These are phyloP conservation scores for Wickerhamiella azyma DNA, from an alignment of 805 yeast species.

Conservation along the genomic window DNA sequence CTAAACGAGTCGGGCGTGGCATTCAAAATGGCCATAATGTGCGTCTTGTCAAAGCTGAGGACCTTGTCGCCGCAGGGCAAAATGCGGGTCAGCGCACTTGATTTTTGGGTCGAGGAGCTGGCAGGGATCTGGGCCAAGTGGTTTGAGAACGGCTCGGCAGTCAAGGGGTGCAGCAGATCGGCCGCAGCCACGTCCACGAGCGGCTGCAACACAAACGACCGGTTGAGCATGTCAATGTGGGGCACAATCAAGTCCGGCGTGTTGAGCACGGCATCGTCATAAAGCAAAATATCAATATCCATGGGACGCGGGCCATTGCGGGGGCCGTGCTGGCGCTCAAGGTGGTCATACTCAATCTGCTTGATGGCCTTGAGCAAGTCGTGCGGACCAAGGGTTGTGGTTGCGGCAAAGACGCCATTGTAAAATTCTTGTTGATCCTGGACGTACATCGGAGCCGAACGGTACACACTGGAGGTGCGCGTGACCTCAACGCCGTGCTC, in stretches of 20 bases:
- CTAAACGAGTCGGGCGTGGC: conserved; percentile 92
- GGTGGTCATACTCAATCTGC: conserved; percentile 58
- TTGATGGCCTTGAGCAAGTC: conserved; percentile 51
- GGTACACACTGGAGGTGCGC: conserved; percentile 64
- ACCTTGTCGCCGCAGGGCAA: conserved; percentile 11
- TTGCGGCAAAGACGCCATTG: conserved; percentile 65
- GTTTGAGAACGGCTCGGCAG: conserved; percentile 63
- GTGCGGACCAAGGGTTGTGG: conserved; percentile 51
- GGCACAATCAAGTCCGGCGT: conserved; percentile 57
- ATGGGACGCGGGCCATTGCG: conserved; percentile 89
- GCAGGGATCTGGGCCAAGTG: conserved; percentile 48
- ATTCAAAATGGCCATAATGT: conserved; percentile 77
- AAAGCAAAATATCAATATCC: conserved; percentile 76
- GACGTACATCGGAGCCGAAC: conserved; percentile 87
- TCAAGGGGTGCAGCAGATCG: conserved; percentile 60
- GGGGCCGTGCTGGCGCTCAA: conserved; percentile 59
- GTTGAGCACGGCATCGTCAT: conserved; percentile 44
- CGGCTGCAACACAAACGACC: conserved; percentile 84
- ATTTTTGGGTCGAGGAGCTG: conserved; percentile 16
- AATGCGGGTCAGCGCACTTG: conserved; percentile 18
- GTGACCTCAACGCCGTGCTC: conserved; percentile 34
- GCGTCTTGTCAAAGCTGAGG: conserved; percentile 42
- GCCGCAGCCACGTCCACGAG: conserved; percentile 68
- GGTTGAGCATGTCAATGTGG: conserved; percentile 74
- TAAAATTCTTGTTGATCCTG: conserved; percentile 65